Conservation (phyloP, 2,329 filamentous ascomycete species). For the Calonectria leucothoes region DNA sequence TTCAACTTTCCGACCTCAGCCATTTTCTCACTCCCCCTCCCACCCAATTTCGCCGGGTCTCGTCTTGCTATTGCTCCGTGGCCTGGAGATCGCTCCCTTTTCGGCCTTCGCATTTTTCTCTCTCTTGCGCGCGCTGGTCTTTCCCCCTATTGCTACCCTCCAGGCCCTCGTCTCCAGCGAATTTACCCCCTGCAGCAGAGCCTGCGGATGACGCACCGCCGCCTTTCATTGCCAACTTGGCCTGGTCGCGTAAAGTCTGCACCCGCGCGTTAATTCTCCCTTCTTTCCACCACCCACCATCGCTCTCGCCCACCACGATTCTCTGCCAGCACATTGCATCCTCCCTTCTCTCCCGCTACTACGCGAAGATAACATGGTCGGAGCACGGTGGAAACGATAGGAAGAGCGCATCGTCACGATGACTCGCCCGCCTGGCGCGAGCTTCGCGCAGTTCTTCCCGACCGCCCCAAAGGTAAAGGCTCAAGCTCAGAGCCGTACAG, state of each 20-base stretch:
- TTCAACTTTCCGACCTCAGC: constrained; percentile 43
- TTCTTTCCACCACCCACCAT: constrained; percentile 21
- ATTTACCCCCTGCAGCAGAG: constrained; percentile 36
- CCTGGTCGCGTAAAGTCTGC: constrained; percentile 55
- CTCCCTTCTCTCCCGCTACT: constrained; percentile 25
- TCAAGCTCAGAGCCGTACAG: constrained; percentile 49
- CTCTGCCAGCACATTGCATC: constrained; percentile 4
- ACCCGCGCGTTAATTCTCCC: constrained; percentile 37
- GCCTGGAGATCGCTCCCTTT: constrained; percentile 30
- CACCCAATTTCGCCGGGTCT: constrained; percentile 28
- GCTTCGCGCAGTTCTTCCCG: constrained; percentile 89
- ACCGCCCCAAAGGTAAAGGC: constrained; percentile 76
- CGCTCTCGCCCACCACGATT: constrained; percentile 17
- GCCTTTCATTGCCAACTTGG: constrained; percentile 34
- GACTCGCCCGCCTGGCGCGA: constrained; percentile 82
- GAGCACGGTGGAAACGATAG: constrained; percentile 64
- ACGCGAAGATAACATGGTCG: constrained; percentile 66
- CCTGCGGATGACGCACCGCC: constrained; percentile 41
- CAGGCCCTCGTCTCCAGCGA: constrained; percentile 25
- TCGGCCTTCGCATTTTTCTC: constrained; percentile 26
- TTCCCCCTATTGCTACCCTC: constrained; percentile 19
- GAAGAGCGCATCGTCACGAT: constrained; percentile 69
- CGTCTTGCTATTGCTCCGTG: constrained; percentile 27
- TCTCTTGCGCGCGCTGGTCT: constrained; percentile 27
- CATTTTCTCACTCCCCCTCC: constrained; percentile 30